Conservation (phyloP, 805 yeast genomes). For the Tetrapisispora namnaoensis region DNA sequence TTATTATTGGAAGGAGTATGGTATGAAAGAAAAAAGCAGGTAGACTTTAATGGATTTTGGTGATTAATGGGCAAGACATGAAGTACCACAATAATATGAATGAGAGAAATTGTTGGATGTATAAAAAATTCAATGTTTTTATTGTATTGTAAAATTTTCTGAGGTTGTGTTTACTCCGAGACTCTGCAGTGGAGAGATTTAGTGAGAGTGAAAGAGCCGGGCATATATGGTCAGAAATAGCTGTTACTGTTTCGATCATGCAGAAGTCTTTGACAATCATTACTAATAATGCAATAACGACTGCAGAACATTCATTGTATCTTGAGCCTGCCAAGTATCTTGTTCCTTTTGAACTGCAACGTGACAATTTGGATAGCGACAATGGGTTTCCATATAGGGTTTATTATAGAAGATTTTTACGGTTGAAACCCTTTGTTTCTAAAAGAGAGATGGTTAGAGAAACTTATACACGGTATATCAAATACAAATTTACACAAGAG, state of each 20-base stretch:
- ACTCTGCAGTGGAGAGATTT: too few relatives aligned
- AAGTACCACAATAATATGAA: too few relatives aligned
- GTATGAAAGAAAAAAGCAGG: too few relatives aligned
- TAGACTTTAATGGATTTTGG: too few relatives aligned
- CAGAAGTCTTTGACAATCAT: neutral
- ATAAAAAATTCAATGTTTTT: too few relatives aligned
- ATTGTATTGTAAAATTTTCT: too few relatives aligned
- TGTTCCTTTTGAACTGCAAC: neutral
- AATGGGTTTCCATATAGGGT: constrained; percentile 4
- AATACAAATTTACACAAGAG: constrained; percentile 23
- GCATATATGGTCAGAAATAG: too few relatives aligned
- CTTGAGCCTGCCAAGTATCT: constrained; percentile 9
- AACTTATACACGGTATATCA: constrained; percentile 21
- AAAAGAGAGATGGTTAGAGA: constrained; percentile 17
- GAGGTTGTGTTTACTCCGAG: too few relatives aligned
- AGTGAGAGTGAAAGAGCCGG: too few relatives aligned
- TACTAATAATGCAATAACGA: constrained; percentile 16
- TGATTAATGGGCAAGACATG: too few relatives aligned
- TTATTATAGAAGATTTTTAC: constrained; percentile 20
- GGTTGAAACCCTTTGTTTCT: constrained; percentile 23
- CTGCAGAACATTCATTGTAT: constrained; percentile 10
- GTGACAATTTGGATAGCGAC: neutral
- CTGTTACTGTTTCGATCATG: neutral
- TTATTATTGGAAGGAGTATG: too few relatives aligned
- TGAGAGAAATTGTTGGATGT: too few relatives aligned